A percentile compares a stretch with the other conserved stretches of the same genome.
Conservation (phyloP, 345 rosid genomes). For the Orychophragmus violaceus region DNA sequence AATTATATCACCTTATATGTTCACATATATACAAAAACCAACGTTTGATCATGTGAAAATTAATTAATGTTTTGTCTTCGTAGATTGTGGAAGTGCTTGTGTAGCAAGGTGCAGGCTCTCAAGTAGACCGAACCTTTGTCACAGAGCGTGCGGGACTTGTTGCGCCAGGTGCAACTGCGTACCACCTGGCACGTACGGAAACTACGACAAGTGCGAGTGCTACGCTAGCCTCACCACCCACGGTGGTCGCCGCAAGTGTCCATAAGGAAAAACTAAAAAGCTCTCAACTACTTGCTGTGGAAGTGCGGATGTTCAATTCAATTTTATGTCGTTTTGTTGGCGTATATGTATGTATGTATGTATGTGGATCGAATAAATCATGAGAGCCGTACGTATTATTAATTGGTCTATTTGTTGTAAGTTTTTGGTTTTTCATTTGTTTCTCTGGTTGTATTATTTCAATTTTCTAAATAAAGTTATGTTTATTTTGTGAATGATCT, state of each 20-base stretch:
- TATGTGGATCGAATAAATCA: conserved; percentile 9
- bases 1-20: background rate
- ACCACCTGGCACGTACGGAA: conserved; percentile 70
- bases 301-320: background rate
- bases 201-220: conserved; percentile 59
- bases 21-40: no score
- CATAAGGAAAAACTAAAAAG: conserved; percentile 27
- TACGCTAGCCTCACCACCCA: conserved; percentile 67
- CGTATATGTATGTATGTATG: background rate
- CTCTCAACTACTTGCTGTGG: background rate
- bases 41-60: no score
- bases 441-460: conserved; percentile 5
- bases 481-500: no score
- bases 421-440: no score
- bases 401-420: background rate
- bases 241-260: conserved; percentile 74
- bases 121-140: conserved; percentile 52
- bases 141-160: conserved; percentile 72
- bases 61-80: background rate
- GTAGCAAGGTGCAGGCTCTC: conserved; percentile 52
- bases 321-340: background rate
- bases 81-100: conserved; percentile 65
- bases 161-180: conserved; percentile 71
- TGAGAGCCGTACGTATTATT: conserved; percentile 4
- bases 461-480: background rate